Conservation (phyloP, 2,329 filamentous ascomycete genomes). For the Nannizziopsis barbatae region DNA sequence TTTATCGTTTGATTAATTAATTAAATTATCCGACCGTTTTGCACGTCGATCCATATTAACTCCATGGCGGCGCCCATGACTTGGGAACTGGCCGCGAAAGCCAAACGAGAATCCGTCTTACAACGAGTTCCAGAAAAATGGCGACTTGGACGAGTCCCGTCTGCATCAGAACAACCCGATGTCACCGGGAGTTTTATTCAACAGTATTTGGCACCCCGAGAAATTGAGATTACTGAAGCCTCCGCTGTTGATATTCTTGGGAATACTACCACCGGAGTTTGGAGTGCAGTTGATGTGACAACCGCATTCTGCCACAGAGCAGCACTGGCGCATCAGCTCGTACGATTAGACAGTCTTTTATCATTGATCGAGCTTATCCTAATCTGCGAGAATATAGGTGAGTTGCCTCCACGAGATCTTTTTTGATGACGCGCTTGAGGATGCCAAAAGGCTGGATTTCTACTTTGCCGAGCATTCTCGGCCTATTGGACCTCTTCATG, state of each 20-base stretch:
- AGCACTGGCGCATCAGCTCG: conserved; percentile 13
- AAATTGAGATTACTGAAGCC: conserved; percentile 8
- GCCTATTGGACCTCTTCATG: conserved; percentile 24
- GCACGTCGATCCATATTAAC: conserved; percentile 37
- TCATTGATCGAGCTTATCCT: neutral
- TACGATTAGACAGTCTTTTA: neutral
- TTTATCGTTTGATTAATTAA: neutral
- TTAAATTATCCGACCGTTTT: neutral
- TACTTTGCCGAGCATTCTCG: conserved; percentile 33
- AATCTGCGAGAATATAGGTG: neutral
- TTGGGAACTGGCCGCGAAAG: conserved; percentile 3
- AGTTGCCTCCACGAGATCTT: conserved; percentile 17
- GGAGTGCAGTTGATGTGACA: conserved; percentile 9
- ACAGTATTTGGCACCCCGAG: conserved; percentile 5
- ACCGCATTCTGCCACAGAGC: conserved; percentile 11
- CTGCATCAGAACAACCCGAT: conserved; percentile 6
- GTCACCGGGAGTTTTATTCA: conserved; percentile 12
- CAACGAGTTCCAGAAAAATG: conserved; percentile 10
- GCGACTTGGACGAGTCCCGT: conserved; percentile 8
- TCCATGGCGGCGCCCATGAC: conserved; percentile 21
- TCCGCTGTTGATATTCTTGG: conserved; percentile 7
- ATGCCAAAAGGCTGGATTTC: conserved; percentile 20
- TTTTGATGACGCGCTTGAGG: conserved; percentile 20
- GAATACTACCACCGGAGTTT: conserved; percentile 9
- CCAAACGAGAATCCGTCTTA: conserved; percentile 7